phyloP scores from a whole-genome alignment of 208 protist genomes.

The Trypanosoma caninum region DNA sequence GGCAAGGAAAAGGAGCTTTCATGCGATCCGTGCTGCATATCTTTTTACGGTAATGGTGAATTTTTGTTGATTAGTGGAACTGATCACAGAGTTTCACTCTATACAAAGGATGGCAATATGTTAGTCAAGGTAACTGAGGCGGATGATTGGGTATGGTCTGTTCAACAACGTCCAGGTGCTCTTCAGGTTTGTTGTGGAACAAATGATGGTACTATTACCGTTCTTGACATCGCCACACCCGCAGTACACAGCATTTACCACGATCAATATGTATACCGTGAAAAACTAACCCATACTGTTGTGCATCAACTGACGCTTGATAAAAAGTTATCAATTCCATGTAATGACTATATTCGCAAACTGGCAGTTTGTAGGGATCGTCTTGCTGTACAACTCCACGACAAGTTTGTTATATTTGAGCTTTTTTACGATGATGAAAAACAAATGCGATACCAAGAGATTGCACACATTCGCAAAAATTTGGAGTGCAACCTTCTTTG shows the following conservation, averaged over 20 bases:
- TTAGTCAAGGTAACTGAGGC: constrained; percentile 69
- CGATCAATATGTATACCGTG: constrained; percentile 95
- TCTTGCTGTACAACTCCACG: constrained; percentile 93
- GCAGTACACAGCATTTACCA: constrained; percentile 94
- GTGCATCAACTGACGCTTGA: constrained; percentile 93
- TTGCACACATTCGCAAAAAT: constrained; percentile 89
- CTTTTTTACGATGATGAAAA: constrained; percentile 88
- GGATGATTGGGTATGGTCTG: constrained; percentile 88
- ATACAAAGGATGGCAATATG: constrained; percentile 83
- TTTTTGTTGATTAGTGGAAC: constrained; percentile 94
- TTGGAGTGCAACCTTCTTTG: constrained; percentile 93
- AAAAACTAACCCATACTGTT: constrained; percentile 95
- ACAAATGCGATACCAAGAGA: constrained; percentile 86
- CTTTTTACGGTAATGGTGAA: constrained; percentile 89
- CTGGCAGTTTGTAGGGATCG: constrained; percentile 93
- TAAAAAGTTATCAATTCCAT: constrained; percentile 84
- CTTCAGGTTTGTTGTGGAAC: constrained; percentile 84
- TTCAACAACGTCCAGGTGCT: constrained; percentile 68
- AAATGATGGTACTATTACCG: constrained; percentile 88
- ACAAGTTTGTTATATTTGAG: constrained; percentile 94
- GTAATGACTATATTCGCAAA: constrained; percentile 94
- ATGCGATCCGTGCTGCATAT: constrained; percentile 93
- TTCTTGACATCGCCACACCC: constrained; percentile 82
- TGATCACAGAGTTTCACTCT: constrained; percentile 89
- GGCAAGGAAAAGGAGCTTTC: constrained; percentile 76